Percentiles rank a stretch among this genome's conserved stretches.
These are phyloP conservation scores for Phlebiopsis flavidoalba DNA, from an alignment of 768 basidiomycete species.

Conservation along the genomic window DNA sequence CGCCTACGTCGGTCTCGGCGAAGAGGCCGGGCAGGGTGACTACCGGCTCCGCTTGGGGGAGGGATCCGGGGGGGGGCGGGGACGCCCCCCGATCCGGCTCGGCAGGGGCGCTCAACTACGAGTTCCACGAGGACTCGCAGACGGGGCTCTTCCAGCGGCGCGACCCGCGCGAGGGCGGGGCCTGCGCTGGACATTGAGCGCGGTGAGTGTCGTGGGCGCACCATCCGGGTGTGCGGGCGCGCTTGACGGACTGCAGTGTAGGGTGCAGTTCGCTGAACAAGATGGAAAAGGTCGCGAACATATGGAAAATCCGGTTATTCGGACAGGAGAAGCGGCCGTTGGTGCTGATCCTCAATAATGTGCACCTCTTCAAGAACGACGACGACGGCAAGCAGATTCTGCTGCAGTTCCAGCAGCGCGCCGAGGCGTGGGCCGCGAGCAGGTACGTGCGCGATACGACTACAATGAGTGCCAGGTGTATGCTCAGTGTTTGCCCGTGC, in stretches of 20 bases:
- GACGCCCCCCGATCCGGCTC: too few relatives aligned
- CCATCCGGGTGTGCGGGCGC: too few relatives aligned
- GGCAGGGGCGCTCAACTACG: conserved; percentile 85
- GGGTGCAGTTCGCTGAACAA: conserved; percentile 82
- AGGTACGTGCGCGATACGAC: conserved; percentile 36
- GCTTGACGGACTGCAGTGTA: neutral
- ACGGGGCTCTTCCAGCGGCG: conserved; percentile 74
- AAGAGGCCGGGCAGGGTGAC: too few relatives aligned
- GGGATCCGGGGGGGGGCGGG: too few relatives aligned
- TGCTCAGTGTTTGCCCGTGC: neutral
- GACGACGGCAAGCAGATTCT: conserved; percentile 74
- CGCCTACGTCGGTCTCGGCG: too few relatives aligned
- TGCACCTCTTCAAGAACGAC: conserved; percentile 70
- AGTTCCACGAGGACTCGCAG: conserved; percentile 81
- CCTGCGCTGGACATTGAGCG: conserved; percentile 79
- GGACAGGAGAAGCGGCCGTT: conserved; percentile 55
- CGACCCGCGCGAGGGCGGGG: conserved; percentile 83
- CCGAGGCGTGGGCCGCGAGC: conserved; percentile 81
- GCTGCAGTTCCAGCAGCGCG: conserved; percentile 82
- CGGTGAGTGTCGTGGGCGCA: conserved; percentile 35
- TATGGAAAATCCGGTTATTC: conserved; percentile 61
- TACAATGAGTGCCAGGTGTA: neutral
- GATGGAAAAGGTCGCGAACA: conserved; percentile 80
- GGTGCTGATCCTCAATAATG: conserved; percentile 78
- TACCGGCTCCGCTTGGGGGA: too few relatives aligned